Evolutionary conservation across 2,329 filamentous ascomycete genomes (phyloP), one percentile per base, ranked within the genome.

Genomic region (Colletotrichum sp.): DNA sequence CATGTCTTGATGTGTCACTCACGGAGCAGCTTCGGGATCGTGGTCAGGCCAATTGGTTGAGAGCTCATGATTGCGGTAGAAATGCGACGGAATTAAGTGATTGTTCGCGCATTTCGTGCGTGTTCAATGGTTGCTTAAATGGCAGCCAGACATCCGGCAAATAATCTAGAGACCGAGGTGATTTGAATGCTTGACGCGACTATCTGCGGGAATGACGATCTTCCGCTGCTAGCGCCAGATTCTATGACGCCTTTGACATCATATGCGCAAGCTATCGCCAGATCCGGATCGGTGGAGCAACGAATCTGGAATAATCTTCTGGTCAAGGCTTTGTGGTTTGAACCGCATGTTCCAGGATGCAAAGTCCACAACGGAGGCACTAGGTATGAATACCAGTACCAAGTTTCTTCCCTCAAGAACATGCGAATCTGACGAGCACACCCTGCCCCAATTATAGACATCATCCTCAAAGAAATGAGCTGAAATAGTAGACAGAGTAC

Each of bases 11-110:
- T 9, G 39, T 12, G 19, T 11, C 22, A 75, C 72, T 29, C 27
- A 75, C 69, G 72, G 15, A 75, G 72, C 13, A 75, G 62, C 68
- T 64, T 75, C 15, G 72, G 72, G 5, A 67, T 27, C 5, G 72
- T 75, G 16, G 72, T 67, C 22, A 75, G 29, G 11, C 72, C 72
- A 19, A 75, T 72, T 13, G 49, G 27, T 61, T 67, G 69, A 16
- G 44, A 13, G 19, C 69, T 75, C 62, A 75, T 75, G 36, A 1
- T 62, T 61, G 52, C 34, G 59, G 27, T 62, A 13, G 44, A 22
- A 22, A 22, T 52, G n/a, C n/a, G 12, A 22, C 5, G n/a, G 0
- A 13, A 13, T 52, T 8, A 13, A 22, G 11, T 22, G 6, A 22
- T 12, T 2, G 0, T 52, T 22, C 8, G 44, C n/a, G 44, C n/a